Evolutionary conservation across 2,329 filamentous ascomycete genomes (phyloP), one percentile per base, ranked within the genome.

Genomic region (Colletotrichum lupini): DNA sequence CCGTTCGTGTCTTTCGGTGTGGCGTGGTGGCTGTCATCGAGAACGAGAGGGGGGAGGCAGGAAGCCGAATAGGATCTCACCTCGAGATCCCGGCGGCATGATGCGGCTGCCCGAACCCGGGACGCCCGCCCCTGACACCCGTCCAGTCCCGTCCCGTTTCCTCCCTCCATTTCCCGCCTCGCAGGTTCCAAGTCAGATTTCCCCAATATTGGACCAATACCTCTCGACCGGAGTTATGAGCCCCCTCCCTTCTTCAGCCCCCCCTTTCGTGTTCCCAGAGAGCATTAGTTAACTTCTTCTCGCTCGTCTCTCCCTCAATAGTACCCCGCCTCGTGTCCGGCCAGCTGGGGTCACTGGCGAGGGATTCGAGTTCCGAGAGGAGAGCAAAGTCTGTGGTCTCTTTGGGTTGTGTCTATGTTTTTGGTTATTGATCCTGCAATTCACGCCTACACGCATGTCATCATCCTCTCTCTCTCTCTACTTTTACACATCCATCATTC

Each of bases 51-150:
- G 11, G 5, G n/a, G 19, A n/a, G 60, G 6, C 37, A 49, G n/a
- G 19, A n/a, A 49, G 19, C 42, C 42, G 42, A 49, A 49, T 49
- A 9, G 42, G 19, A 49, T 30, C 61, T 30, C 61, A 55, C 28
- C 22, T 46, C 52, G 32, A 26, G n/a, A 57, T 22, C 24, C 58
- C 26, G 46, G 22, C 30, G 22, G 56, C 52, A 32, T 30, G 42
- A 70, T 73, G 70, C 70, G 22, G 67, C 70, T 56, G 61, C 46
- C 70, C 70, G 70, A 70, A 70, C 60, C 55, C 67, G 67, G 42
- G 46, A 8, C 55, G 56, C 28, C 67, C 46, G 66, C 68, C 26
- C 14, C 24, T 24, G 28, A 28, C 4, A 19, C 58, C 63, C 11
- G n/a, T 7, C 68, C 68, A 67, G 56, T 70, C 57, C 49, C 19